Conservation (phyloP, 2,329 filamentous ascomycete species). For the Calycina marina region DNA sequence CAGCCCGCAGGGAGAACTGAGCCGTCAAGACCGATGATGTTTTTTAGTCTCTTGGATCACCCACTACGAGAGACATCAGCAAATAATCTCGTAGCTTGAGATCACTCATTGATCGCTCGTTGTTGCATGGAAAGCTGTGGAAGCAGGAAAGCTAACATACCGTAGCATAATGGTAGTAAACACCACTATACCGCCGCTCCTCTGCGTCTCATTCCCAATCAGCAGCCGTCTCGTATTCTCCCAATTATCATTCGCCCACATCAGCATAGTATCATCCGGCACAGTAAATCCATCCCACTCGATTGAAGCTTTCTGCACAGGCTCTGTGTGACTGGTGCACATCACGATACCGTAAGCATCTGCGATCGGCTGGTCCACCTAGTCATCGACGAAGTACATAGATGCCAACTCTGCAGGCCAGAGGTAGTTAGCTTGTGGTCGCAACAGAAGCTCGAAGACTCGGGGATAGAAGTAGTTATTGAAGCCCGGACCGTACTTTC, state of each 20-base stretch:
- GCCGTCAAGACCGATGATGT: constrained; percentile 7
- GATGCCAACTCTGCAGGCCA: constrained; percentile 61
- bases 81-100: constrained; percentile 31
- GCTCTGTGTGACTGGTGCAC: constrained; percentile 58
- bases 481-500: constrained; percentile 28
- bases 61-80: constrained; percentile 43
- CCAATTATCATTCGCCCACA: constrained; percentile 59
- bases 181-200: constrained; percentile 44
- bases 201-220: constrained; percentile 39
- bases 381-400: constrained; percentile 61
- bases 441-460: constrained; percentile 57
- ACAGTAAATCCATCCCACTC: constrained; percentile 44
- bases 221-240: constrained; percentile 51
- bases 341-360: constrained; percentile 64
- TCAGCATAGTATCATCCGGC: constrained; percentile 51
- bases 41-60: constrained; percentile 33
- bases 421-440: constrained; percentile 58
- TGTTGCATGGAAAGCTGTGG: no score
- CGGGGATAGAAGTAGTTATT: constrained; percentile 51
- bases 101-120: not conserved
- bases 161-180: constrained; percentile 1
- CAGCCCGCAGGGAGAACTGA: constrained; percentile 13
- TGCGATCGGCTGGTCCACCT: constrained; percentile 50
- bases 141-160: not conserved
- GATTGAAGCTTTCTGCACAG: constrained; percentile 48